phyloP scores from a whole-genome alignment of 257 asterid genomes.

The Capsicum pubescens region DNA sequence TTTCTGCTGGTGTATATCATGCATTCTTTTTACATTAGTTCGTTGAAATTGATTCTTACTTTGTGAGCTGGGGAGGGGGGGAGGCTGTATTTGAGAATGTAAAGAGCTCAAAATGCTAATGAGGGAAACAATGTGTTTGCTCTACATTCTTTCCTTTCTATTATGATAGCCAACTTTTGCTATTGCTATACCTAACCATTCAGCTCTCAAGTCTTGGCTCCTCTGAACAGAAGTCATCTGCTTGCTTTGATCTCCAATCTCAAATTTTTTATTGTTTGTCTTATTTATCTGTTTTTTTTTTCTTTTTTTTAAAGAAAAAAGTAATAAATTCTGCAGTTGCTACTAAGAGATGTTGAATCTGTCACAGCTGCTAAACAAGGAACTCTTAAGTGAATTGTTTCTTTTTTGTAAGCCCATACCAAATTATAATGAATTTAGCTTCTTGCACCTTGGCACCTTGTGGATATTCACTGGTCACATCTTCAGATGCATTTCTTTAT shows the following conservation, averaged over 20 bases:
- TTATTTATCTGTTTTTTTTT: not conserved
- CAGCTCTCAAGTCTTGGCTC: not conserved
- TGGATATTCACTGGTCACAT: not conserved
- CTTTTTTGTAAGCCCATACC: not conserved
- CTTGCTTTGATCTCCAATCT: not conserved
- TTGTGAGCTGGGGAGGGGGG: too few species aligned
- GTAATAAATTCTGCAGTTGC: not conserved
- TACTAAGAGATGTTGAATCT: constrained; percentile 11
- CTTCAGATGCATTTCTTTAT: not conserved
- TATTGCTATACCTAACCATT: not conserved
- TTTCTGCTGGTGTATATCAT: constrained; percentile 15
- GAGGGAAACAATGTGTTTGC: not conserved
- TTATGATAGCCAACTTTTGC: not conserved
- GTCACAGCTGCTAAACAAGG: not conserved
- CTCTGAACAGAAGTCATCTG: constrained; percentile 5
- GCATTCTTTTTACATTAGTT: not conserved
- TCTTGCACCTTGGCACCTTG: not conserved
- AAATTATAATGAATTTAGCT: not conserved
- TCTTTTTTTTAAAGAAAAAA: not conserved
- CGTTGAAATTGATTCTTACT: too few species aligned
- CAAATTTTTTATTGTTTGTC: not conserved
- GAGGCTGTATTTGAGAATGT: not conserved
- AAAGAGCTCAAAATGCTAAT: not conserved
- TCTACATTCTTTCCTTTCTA: not conserved
- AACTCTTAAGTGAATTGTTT: constrained; percentile 13